phyloP scores from a whole-genome alignment of 176 grass and related monocot genomes.

The Eleusine indica region DNA sequence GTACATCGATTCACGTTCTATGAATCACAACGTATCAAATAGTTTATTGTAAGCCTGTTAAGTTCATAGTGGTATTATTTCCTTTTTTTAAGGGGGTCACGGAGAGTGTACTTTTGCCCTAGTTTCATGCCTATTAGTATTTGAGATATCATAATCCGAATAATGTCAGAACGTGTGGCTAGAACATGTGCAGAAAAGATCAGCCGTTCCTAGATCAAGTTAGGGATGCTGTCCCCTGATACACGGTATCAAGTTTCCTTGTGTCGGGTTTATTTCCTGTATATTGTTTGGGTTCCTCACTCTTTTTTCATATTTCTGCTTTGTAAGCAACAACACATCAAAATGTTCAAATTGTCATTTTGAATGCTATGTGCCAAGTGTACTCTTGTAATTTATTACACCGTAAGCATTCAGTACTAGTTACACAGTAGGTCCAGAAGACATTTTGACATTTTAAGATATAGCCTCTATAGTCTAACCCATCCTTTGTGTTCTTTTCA shows the following conservation, averaged over 20 bases:
- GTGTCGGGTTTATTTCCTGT: not conserved
- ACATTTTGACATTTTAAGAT: slow-evolving; percentile 21
- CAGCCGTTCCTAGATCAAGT: slow-evolving; percentile 28
- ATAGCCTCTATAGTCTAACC: slow-evolving; percentile 9
- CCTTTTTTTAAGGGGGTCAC: not conserved
- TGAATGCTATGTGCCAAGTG: not conserved
- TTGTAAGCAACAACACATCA: not conserved
- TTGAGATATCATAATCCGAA: slow-evolving; percentile 16
- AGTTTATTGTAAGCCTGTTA: not conserved
- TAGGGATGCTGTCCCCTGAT: not conserved
- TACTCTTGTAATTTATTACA: slow-evolving; percentile 13
- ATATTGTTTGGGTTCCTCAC: not conserved
- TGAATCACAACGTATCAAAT: not conserved
- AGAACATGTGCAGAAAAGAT: slow-evolving; percentile 32
- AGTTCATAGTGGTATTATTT: not conserved
- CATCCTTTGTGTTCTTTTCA: not conserved
- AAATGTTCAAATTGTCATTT: slow-evolving; percentile 4
- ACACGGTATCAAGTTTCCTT: slow-evolving; percentile 15
- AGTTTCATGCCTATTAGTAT: slow-evolving; percentile 19
- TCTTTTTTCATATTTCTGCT: not conserved
- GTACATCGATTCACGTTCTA: not conserved
- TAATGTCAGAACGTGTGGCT: slow-evolving; percentile 25
- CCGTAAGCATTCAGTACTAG: slow-evolving; percentile 8
- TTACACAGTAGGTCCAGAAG: not conserved
- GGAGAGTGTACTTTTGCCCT: slow-evolving; percentile 16